Evolutionary conservation across 2,329 filamentous ascomycete genomes (phyloP).

Genomic region (Colletotrichum acutatum): DNA sequence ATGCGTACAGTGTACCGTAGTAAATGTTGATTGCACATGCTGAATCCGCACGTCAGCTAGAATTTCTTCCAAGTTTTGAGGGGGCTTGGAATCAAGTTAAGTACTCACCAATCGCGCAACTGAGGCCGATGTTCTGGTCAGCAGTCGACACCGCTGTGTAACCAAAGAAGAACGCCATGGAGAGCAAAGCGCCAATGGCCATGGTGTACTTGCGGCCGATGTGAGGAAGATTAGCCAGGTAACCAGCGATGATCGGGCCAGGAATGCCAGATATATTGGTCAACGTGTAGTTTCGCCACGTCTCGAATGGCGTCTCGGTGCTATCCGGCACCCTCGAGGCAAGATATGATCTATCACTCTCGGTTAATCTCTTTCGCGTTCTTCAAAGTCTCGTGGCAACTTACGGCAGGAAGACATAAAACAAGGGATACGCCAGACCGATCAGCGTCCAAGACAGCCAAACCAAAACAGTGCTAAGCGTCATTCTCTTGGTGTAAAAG

Average conservation of each 20-base stretch:
- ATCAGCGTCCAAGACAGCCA: slow-evolving; percentile 78
- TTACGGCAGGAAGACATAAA: slow-evolving; percentile 77
- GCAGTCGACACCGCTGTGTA: slow-evolving; percentile 75
- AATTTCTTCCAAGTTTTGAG: neutral
- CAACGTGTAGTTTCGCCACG: slow-evolving; percentile 79
- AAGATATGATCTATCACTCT: slow-evolving; percentile 12
- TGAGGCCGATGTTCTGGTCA: slow-evolving; percentile 74
- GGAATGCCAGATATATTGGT: slow-evolving; percentile 75
- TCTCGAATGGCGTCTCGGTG: slow-evolving; percentile 48
- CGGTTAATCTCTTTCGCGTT: neutral
- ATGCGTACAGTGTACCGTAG: slow-evolving; percentile 75
- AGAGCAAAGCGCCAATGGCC: slow-evolving; percentile 73
- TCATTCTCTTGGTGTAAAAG: slow-evolving; percentile 70
- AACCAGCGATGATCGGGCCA: slow-evolving; percentile 75
- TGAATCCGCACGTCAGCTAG: slow-evolving; percentile 42
- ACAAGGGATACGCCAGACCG: slow-evolving; percentile 79
- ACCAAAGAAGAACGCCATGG: slow-evolving; percentile 78
- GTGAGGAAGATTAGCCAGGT: slow-evolving; percentile 68
- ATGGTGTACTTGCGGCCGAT: slow-evolving; percentile 74
- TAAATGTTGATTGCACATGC: slow-evolving; percentile 77
- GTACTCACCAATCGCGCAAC: slow-evolving; percentile 63
- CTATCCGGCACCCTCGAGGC: slow-evolving; percentile 16
- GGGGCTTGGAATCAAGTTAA: neutral
- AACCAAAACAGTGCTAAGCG: slow-evolving; percentile 70
- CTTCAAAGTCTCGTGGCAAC: slow-evolving; percentile 32